Base-by-base conservation (phyloP, 768 basidiomycete species). In the Suillus variegatus region DNA sequence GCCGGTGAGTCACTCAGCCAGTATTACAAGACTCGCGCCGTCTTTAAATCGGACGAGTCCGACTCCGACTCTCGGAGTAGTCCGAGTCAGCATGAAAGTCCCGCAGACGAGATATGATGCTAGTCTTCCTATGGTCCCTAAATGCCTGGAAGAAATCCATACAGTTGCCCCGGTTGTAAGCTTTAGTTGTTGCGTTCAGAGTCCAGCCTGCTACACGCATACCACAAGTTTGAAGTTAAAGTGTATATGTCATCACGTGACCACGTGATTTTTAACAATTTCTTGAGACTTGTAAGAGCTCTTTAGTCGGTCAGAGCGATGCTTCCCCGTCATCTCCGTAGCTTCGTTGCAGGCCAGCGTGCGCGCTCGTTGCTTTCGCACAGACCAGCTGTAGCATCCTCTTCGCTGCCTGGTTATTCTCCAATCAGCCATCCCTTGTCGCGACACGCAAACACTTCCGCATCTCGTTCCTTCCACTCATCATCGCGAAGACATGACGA, bases 401-500 rank as follows among this genome's bases (percentile, higher is more conserved):
- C 72, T 14, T 65, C 73, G 16, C 67, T 77, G 16, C 69, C 78
- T 46, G 81, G 82, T 63, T 74, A 76, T 71, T 72, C 55, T 16
- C 61, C 69, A 4, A 18, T 51, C 35, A n/a, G 32, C 20, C 18
- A 18, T 6, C 46, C 66, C 28, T 54, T 44, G 49, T 68, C 51
- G 61, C 69, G 47, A 49, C 68, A 6, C 51, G 57, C 51, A 55
- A 54, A 16, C 63, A 70, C 40, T 65, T 65, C 36, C 13, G 38
- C 70, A 9, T 66, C 67, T 35, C 72, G 72, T 60, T 78, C 77
- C 16, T 91, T 93, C 72, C 91, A 92, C 72, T 84, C 91, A 36
- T 90, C 92, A 36, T 80, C 89, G 46, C 80, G 83, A 52, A 82
- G 83, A 38, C 82, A 76, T 49, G 80, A 88, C 68, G 92, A 94